Evolutionary conservation across 345 rosid genomes (phyloP).

Genomic region (Barbarea vulgaris): DNA sequence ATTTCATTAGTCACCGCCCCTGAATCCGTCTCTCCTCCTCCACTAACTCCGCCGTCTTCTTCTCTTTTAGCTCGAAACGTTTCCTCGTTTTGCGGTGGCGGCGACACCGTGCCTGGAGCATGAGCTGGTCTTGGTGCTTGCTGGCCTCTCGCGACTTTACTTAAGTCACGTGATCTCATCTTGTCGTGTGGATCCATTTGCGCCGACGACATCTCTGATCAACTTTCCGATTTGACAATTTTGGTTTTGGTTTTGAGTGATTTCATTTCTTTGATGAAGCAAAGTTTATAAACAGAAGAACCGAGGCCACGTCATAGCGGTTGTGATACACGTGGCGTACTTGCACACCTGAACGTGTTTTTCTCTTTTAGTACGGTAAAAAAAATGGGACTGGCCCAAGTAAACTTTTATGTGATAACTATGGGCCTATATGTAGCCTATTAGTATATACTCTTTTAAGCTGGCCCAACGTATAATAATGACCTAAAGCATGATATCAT

Average conservation of each 20-base stretch:
- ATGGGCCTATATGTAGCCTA: background rate
- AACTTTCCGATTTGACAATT: background rate
- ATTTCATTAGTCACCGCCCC: conserved; percentile 23
- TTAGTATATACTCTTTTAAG: background rate
- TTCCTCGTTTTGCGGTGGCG: conserved; percentile 39
- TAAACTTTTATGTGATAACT: background rate
- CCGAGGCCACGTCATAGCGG: conserved; percentile 21
- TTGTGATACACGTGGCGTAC: conserved; percentile 4
- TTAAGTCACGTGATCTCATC: conserved; percentile 58
- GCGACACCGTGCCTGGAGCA: conserved; percentile 40
- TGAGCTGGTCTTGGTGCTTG: conserved; percentile 56
- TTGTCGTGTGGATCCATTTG: conserved; percentile 55
- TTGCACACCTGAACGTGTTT: conserved; percentile 6
- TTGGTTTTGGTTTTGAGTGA: background rate
- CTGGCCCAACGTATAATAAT: conserved; percentile 1
- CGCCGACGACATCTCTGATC: conserved; percentile 41
- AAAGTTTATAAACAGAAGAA: background rate
- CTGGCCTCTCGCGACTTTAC: conserved; percentile 50
- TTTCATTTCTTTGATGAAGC: background rate
- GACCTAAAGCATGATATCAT: background rate
- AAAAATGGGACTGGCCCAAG: background rate
- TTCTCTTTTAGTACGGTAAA: conserved; percentile 6
- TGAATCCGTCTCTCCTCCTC: conserved; percentile 11
- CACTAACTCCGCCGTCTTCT: background rate
- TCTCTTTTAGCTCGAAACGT: conserved; percentile 27